Conservation (phyloP, 495 filamentous ascomycete genomes). For the Penicillium nucicola region DNA sequence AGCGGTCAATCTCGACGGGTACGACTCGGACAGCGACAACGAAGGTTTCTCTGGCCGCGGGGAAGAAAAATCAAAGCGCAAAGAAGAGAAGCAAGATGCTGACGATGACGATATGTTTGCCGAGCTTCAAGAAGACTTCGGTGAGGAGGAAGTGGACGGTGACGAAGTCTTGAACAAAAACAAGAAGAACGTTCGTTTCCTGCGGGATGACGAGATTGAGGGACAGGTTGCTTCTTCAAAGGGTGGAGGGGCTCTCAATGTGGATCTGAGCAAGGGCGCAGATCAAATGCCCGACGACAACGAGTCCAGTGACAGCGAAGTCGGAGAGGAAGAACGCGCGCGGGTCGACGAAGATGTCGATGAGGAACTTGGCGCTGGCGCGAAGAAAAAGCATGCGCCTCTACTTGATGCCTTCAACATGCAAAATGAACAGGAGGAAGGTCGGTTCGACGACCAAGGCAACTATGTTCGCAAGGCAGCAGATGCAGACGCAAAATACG, state of each 20-base stretch:
- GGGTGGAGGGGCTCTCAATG: conserved; percentile 64
- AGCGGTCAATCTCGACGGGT: conserved; percentile 92
- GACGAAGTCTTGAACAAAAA: conserved; percentile 54
- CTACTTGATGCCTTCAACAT: conserved; percentile 97
- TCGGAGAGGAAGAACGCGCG: conserved; percentile 70
- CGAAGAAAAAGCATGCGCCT: conserved; percentile 91
- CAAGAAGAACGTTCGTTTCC: conserved; percentile 75
- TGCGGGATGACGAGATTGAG: conserved; percentile 74
- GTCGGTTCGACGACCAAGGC: conserved; percentile 81
- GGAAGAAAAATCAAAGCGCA: conserved; percentile 53
- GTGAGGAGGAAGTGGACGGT: conserved; percentile 49
- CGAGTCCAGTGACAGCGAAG: conserved; percentile 60
- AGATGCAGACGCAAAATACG: conserved; percentile 88
- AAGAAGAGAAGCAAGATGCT: conserved; percentile 41
- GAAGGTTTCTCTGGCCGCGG: conserved; percentile 78
- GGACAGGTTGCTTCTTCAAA: conserved; percentile 77
- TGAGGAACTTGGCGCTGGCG: conserved; percentile 84
- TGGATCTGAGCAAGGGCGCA: conserved; percentile 48
- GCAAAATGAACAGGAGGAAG: conserved; percentile 85
- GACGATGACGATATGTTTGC: conserved; percentile 89
- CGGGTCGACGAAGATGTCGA: conserved; percentile 69
- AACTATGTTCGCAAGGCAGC: conserved; percentile 88
- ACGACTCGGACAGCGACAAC: conserved; percentile 91
- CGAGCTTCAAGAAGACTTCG: conserved; percentile 61
- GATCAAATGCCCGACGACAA: conserved; percentile 44